Percentiles rank a stretch among this genome's conserved stretches.
These are phyloP conservation scores for Penicillium sp. DNA, from an alignment of 2,329 filamentous ascomycete genomes.

Conservation along the genomic window DNA sequence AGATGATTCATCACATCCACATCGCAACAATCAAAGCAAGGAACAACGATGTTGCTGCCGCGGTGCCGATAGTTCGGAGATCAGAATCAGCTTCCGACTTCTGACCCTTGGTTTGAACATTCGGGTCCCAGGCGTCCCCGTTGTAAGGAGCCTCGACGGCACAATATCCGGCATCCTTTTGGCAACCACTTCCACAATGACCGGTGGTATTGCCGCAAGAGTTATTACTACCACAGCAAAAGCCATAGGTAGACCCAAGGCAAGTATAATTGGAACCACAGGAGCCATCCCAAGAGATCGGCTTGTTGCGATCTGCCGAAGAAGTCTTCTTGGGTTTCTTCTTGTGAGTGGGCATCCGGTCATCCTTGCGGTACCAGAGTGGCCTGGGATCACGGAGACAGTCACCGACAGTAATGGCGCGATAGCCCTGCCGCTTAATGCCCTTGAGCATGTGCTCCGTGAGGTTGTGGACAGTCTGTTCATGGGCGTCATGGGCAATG, in stretches of 20 bases:
- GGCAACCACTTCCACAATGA: conserved; percentile 34
- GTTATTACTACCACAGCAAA: conserved; percentile 31
- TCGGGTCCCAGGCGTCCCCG: conserved; percentile 20
- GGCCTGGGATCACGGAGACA: conserved; percentile 40
- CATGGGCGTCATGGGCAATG: conserved; percentile 44
- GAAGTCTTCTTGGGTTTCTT: conserved; percentile 13
- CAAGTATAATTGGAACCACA: conserved; percentile 36
- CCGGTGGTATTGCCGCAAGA: conserved; percentile 32
- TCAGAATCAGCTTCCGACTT: conserved; percentile 20
- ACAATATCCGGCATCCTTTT: conserved; percentile 31
- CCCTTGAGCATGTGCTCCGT: conserved; percentile 41
- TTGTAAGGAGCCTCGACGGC: conserved; percentile 18
- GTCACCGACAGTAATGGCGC: conserved; percentile 44
- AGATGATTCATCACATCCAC: conserved; percentile 15
- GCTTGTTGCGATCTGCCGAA: conserved; percentile 19
- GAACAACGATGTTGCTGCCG: conserved; percentile 20
- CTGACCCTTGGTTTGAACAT: conserved; percentile 2
- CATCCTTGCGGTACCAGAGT: conserved; percentile 44
- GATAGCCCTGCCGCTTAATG: conserved; percentile 31
- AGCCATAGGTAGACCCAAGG: conserved; percentile 33
- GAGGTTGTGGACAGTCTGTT: conserved; percentile 44
- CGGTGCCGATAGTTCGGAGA: conserved; percentile 17
- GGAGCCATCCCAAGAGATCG: conserved; percentile 33
- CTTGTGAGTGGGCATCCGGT: conserved; percentile 16
- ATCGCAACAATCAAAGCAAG: conserved; percentile 22